Conservation (phyloP, 495 filamentous ascomycete genomes). For the Gamarada debralockiae region DNA sequence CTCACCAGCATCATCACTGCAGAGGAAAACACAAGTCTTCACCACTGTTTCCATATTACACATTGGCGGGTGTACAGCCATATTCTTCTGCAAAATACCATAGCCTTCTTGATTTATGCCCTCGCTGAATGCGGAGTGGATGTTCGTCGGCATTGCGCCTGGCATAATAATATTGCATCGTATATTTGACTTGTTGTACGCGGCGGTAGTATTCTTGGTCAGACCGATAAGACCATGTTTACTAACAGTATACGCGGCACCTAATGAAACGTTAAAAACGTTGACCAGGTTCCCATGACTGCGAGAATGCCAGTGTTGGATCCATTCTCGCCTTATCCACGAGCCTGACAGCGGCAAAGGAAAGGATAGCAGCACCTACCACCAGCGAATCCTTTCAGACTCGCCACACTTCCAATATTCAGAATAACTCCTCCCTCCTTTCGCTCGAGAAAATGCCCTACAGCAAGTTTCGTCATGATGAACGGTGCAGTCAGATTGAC, state of each 20-base stretch:
- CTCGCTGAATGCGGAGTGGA: slow-evolving; percentile 28
- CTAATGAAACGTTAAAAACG: slow-evolving; percentile 17
- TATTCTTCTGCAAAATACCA: no score
- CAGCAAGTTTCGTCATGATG: slow-evolving; percentile 29
- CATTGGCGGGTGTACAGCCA: no score
- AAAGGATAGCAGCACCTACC: not conserved
- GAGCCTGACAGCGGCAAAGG: not conserved
- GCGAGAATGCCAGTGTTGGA: no score
- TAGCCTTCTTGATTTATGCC: slow-evolving; percentile 44
- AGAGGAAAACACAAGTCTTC: slow-evolving; percentile 19
- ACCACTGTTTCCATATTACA: no score
- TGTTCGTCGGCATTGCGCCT: slow-evolving; percentile 19
- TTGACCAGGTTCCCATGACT: no score
- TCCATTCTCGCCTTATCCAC: no score
- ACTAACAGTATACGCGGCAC: slow-evolving; percentile 36
- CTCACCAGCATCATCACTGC: slow-evolving; percentile 14
- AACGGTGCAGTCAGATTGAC: slow-evolving; percentile 33
- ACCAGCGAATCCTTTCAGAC: slow-evolving; percentile 26
- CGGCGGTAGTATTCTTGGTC: slow-evolving; percentile 38
- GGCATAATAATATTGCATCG: slow-evolving; percentile 26
- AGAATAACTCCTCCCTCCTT: slow-evolving; percentile 40
- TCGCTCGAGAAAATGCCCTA: no score
- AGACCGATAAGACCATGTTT: slow-evolving; percentile 34
- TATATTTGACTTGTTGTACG: slow-evolving; percentile 31
- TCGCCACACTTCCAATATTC: slow-evolving; percentile 43